Base-by-base conservation (phyloP, 2,329 filamentous ascomycete species). In the Aspergillus proliferans region DNA sequence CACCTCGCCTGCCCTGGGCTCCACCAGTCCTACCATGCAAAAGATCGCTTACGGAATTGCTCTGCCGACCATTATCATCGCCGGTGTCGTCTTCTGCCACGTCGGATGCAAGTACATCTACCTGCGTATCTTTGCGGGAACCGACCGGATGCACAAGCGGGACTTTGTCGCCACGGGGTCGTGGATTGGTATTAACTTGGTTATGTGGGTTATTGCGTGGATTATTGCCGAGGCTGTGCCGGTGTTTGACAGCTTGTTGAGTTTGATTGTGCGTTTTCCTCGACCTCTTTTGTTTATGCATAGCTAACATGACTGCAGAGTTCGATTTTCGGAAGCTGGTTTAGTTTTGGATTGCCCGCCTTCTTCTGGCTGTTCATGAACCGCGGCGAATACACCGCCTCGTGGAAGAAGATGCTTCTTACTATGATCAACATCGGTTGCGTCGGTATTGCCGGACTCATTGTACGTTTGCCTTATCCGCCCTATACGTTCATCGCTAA, bases 211-310 rank as follows among this genome's bases (percentile, higher is more conserved):
- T 4, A 52, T 84, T 18, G 80, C 82, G 1, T 85, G 81, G 73
- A 60, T 87, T 48, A 82, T 88, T 49, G 83, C 84, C 6, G 80
- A 85, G 65, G 80, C 80, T 0, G 82, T 88, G 4, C 85, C 85
- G 1, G 78, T 81, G 46, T 88, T 87, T 70, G 80, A 80, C 58
- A 75, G 81, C 44, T 68, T 88, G 15, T 68, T 87, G 36, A 80
- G 79, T 7, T 66, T 87, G 30, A 79, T 86, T 57, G 54, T 65
- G 62, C n/a, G 53, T 48, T 38, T 30, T 30, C 5, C n/a, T 10
- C 14, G 12, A 21, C 14, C 14, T 4, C 12, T 3, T 3, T 36
- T 7, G n/a, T 18, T 19, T 7, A 15, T 12, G 10, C 9, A 10
- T 45, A 21, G 18, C 43, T 45, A 6, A 45, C 30, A 6, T 2